A percentile compares a stretch with the other conserved stretches of the same genome.
These are phyloP conservation scores for Trypanosoma avium DNA, from an alignment of 208 protist genomes.

Conservation along the genomic window DNA sequence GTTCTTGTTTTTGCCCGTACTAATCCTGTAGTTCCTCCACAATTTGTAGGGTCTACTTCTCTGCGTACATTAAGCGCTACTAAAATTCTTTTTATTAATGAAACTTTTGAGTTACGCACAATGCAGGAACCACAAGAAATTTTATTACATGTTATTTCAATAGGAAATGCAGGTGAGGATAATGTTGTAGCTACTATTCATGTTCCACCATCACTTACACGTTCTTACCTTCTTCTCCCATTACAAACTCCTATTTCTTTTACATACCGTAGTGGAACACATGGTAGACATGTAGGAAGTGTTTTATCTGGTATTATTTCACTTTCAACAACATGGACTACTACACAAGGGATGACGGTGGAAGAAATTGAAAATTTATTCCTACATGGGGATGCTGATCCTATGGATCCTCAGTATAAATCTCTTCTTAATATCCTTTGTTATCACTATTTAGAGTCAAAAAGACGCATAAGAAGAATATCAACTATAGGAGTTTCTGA, in stretches of 20 bases:
- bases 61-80: slow-evolving; percentile 52
- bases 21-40: slow-evolving; percentile 44
- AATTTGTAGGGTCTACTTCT: slow-evolving; percentile 74
- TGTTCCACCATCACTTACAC: slow-evolving; percentile 52
- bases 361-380: slow-evolving; percentile 69
- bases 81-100: slow-evolving; percentile 70
- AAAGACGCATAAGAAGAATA: background rate
- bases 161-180: slow-evolving; percentile 24
- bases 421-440: slow-evolving; percentile 50
- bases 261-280: slow-evolving; percentile 30
- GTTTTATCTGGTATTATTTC: slow-evolving; percentile 48
- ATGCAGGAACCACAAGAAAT: slow-evolving; percentile 70
- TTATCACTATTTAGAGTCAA: slow-evolving; percentile 53
- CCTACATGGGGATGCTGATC: slow-evolving; percentile 54
- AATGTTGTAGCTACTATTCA: slow-evolving; percentile 59
- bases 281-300: slow-evolving; percentile 12
- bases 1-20: slow-evolving; percentile 71
- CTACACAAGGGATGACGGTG: slow-evolving; percentile 45
- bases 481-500: background rate
- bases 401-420: slow-evolving; percentile 66
- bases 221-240: slow-evolving; percentile 51
- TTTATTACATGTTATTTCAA: slow-evolving; percentile 73
- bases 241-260: slow-evolving; percentile 66
- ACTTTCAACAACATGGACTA: slow-evolving; percentile 75
- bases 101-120: slow-evolving; percentile 79